Evolutionary conservation across 2,329 filamentous ascomycete species (phyloP).

Genomic region (Fusarium humuli): DNA sequence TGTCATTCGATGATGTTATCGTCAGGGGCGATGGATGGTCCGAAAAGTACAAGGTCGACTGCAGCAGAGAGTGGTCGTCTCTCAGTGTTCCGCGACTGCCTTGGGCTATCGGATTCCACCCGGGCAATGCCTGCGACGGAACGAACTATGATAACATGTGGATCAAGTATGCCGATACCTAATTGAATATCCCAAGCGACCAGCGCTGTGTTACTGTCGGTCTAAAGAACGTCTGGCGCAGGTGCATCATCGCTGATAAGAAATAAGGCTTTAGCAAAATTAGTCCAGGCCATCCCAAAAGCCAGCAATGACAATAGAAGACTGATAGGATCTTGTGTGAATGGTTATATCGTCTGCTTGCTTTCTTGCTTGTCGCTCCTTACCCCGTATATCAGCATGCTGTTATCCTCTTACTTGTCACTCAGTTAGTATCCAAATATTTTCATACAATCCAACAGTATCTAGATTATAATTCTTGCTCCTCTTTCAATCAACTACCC

Average conservation of each 20-base stretch:
- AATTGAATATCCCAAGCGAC: background rate
- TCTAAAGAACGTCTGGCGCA: background rate
- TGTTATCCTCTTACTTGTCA: background rate
- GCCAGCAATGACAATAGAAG: too few relatives aligned
- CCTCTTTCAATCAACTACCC: background rate
- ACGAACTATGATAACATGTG: background rate
- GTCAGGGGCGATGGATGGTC: background rate
- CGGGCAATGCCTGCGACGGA: background rate
- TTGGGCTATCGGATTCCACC: background rate
- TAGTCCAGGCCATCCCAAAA: background rate
- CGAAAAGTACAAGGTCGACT: background rate
- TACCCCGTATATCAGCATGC: background rate
- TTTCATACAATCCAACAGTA: background rate
- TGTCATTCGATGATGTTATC: background rate
- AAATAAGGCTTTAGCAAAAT: background rate
- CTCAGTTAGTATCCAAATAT: background rate
- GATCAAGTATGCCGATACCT: background rate
- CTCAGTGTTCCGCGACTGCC: background rate
- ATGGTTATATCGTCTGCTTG: background rate
- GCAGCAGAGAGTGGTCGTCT: background rate
- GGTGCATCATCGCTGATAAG: background rate
- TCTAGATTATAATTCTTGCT: background rate
- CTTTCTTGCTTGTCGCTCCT: background rate
- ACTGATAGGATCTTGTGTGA: background rate
- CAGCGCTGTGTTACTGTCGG: background rate